These are phyloP conservation scores for Podosphaera xanthii DNA, from an alignment of 2,329 filamentous ascomycete genomes.

Conservation along the genomic window DNA sequence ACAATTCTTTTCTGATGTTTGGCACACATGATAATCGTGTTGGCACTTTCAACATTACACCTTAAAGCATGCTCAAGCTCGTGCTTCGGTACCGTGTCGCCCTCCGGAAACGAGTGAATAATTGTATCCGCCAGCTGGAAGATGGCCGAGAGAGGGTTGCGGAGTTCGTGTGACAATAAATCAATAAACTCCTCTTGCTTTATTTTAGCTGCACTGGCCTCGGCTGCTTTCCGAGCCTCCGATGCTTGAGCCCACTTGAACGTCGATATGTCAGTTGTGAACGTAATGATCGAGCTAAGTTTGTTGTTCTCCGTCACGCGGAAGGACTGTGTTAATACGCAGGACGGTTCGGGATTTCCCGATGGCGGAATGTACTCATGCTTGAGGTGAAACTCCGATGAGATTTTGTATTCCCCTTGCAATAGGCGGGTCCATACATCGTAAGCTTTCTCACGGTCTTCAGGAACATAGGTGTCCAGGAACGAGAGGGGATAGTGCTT, in stretches of 20 bases:
- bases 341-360: constrained; percentile 11
- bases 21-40: constrained; percentile 56
- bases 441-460: constrained; percentile 7
- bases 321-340: constrained; percentile 8
- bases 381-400: constrained; percentile 10
- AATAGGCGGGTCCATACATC: constrained; percentile 8
- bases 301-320: constrained; percentile 9
- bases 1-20: constrained; percentile 62
- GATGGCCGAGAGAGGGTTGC: constrained; percentile 54
- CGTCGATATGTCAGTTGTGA: constrained; percentile 13
- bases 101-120: constrained; percentile 24
- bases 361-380: constrained; percentile 10
- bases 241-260: constrained; percentile 12
- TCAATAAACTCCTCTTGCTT: constrained; percentile 70
- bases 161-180: constrained; percentile 49
- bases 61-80: constrained; percentile 25
- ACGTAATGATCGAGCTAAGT: constrained; percentile 11
- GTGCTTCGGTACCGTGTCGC: constrained; percentile 9
- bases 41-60: constrained; percentile 47
- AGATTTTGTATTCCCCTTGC: constrained; percentile 8
- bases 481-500: constrained; percentile 7
- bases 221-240: constrained; percentile 22
- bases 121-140: constrained; percentile 55
- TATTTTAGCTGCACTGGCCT: constrained; percentile 35
- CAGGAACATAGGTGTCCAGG: constrained; percentile 9